Percentiles rank a stretch among this genome's conserved stretches.
phyloP scores from a whole-genome alignment of 192 early-diverging fungal species.

The Gonapodya prolifera region DNA sequence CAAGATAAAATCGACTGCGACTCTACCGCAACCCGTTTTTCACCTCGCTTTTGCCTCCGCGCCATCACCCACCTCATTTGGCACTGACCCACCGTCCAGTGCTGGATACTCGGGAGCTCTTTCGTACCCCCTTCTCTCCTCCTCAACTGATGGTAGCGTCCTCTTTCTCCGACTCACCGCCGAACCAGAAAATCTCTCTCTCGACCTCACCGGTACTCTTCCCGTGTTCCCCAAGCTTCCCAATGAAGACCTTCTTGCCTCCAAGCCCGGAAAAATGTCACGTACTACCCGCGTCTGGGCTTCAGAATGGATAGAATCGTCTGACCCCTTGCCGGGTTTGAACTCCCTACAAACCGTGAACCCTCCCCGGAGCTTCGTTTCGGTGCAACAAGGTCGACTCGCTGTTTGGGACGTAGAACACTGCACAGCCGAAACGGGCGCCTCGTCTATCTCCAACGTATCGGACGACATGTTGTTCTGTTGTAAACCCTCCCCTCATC shows the following conservation, averaged over 20 bases:
- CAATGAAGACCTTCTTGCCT: background rate
- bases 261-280: background rate
- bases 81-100: background rate
- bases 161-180: background rate
- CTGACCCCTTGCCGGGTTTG: background rate
- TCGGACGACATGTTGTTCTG: background rate
- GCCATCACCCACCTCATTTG: background rate
- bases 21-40: background rate
- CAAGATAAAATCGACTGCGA: background rate
- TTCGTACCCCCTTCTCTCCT: background rate
- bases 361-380: background rate
- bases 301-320: background rate
- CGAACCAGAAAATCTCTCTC: background rate
- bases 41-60: background rate
- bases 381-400: background rate
- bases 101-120: background rate
- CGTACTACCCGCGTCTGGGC: background rate
- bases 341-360: background rate
- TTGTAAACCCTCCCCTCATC: background rate
- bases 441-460: background rate
- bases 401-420: background rate
- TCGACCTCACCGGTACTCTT: background rate
- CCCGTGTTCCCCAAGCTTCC: background rate
- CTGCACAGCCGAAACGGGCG: background rate
- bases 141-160: background rate